Evolutionary conservation across 75 land plant genomes (phyloP).

Genomic region (Cupressus sempervirens): DNA sequence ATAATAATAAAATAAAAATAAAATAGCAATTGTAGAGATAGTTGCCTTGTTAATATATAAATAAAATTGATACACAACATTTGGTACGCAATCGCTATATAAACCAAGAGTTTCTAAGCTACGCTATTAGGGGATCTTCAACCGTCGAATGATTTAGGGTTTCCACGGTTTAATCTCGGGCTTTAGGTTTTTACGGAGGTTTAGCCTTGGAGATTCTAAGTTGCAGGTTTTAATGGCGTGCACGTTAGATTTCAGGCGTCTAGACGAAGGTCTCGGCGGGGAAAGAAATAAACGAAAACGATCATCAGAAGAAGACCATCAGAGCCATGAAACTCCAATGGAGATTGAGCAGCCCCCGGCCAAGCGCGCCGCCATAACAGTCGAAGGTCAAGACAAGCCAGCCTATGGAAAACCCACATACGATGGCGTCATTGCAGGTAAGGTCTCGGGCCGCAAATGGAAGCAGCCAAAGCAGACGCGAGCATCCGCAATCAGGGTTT

Average conservation of each 20-base stretch:
- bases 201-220: too few species aligned
- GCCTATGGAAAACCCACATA: conserved; percentile 66
- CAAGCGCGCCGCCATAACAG: conserved; percentile 44
- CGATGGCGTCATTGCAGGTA: conserved; percentile 86
- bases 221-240: conserved; percentile 53
- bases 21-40: too few species aligned
- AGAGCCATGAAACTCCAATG: conserved; percentile 28
- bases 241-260: conserved; percentile 68
- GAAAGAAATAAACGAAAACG: conserved; percentile 66
- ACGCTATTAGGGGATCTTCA: too few species aligned
- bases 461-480: conserved; percentile 60
- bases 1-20: too few species aligned
- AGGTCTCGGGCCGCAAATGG: conserved; percentile 89
- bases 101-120: too few species aligned
- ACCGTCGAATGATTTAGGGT: too few species aligned
- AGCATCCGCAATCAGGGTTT: conserved; percentile 56
- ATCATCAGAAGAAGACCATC: not conserved
- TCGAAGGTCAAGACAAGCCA: conserved; percentile 52
- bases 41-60: too few species aligned
- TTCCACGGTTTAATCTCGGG: too few species aligned
- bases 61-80: too few species aligned
- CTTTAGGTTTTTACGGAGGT: too few species aligned
- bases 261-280: conserved; percentile 92
- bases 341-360: conserved; percentile 53
- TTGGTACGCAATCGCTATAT: too few species aligned